These are phyloP conservation scores for Friedmanniomyces endolithicus DNA, from an alignment of 495 filamentous ascomycete species.

Conservation along the genomic window DNA sequence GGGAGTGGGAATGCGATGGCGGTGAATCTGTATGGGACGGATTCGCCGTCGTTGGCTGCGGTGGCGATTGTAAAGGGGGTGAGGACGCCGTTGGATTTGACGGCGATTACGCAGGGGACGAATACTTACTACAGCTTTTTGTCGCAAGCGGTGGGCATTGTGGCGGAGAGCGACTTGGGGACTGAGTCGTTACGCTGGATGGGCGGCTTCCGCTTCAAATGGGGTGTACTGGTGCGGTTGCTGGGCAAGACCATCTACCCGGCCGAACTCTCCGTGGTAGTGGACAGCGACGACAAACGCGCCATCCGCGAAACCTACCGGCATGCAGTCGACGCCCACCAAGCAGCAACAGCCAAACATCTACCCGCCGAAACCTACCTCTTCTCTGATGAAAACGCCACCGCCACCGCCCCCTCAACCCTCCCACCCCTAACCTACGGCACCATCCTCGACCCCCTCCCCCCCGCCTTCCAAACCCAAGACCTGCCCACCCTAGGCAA, in stretches of 20 bases:
- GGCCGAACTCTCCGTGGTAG: slow-evolving; percentile 73
- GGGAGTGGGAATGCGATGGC: slow-evolving; percentile 91
- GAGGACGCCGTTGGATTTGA: slow-evolving; percentile 65
- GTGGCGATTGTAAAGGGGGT: slow-evolving; percentile 76
- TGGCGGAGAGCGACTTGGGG: slow-evolving; percentile 77
- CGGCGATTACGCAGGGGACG: slow-evolving; percentile 73
- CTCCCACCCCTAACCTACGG: slow-evolving; percentile 69
- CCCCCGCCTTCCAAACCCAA: slow-evolving; percentile 50
- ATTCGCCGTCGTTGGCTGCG: slow-evolving; percentile 61
- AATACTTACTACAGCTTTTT: slow-evolving; percentile 70
- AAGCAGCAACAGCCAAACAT: slow-evolving; percentile 22
- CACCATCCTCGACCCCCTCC: slow-evolving; percentile 62
- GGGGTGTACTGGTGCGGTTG: slow-evolving; percentile 63
- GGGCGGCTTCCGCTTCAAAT: slow-evolving; percentile 71
- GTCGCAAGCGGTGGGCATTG: slow-evolving; percentile 78
- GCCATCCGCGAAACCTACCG: slow-evolving; percentile 62
- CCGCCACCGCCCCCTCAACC: slow-evolving; percentile 42
- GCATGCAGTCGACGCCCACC: slow-evolving; percentile 30
- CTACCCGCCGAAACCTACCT: not conserved
- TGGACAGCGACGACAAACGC: slow-evolving; percentile 64
- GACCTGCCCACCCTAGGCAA: slow-evolving; percentile 64
- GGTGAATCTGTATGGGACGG: slow-evolving; percentile 75
- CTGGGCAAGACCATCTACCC: slow-evolving; percentile 66
- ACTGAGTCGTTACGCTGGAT: slow-evolving; percentile 91
- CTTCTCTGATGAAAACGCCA: not conserved